Conservation (phyloP, 176 grass and related monocot genomes). For the Ensete glaucum region DNA sequence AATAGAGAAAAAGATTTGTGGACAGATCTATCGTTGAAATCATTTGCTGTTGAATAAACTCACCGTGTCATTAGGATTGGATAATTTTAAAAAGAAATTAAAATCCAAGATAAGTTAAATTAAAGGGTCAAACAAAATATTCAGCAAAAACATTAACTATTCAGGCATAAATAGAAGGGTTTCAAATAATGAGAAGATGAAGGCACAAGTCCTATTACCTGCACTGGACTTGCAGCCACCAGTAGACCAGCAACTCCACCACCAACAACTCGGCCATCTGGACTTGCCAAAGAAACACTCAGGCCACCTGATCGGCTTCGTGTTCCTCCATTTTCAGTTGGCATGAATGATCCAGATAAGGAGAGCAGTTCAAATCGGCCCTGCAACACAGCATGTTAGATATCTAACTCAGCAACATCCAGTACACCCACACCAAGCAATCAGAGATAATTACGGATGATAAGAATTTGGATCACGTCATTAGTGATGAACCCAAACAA, state of each 20-base stretch:
- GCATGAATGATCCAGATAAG: constrained; percentile 23
- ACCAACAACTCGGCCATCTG: constrained; percentile 18
- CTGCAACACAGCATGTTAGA: neutral
- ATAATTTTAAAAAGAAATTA: too few species aligned
- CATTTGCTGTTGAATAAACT: too few species aligned
- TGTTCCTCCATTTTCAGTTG: constrained; percentile 21
- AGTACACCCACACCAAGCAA: too few species aligned
- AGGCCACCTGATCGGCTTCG: constrained; percentile 15
- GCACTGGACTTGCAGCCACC: constrained; percentile 19
- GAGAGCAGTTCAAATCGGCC: constrained; percentile 24
- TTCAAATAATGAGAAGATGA: neutral
- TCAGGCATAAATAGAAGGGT: neutral
- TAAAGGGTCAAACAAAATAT: too few species aligned
- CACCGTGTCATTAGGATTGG: too few species aligned
- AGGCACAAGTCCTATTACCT: neutral
- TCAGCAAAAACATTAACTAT: neutral
- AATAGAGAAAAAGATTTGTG: too few species aligned
- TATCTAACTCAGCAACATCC: too few species aligned
- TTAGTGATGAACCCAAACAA: too few species aligned
- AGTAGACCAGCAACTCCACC: constrained; percentile 19
- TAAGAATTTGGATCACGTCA: too few species aligned
- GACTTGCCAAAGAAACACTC: constrained; percentile 19
- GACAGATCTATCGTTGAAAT: too few species aligned
- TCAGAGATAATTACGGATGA: too few species aligned
- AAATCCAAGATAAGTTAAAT: too few species aligned